A percentile compares a stretch with the other conserved stretches of the same genome.
phyloP scores from a whole-genome alignment of 1,139 yeast species.

The Blastobotrys aristatus region DNA sequence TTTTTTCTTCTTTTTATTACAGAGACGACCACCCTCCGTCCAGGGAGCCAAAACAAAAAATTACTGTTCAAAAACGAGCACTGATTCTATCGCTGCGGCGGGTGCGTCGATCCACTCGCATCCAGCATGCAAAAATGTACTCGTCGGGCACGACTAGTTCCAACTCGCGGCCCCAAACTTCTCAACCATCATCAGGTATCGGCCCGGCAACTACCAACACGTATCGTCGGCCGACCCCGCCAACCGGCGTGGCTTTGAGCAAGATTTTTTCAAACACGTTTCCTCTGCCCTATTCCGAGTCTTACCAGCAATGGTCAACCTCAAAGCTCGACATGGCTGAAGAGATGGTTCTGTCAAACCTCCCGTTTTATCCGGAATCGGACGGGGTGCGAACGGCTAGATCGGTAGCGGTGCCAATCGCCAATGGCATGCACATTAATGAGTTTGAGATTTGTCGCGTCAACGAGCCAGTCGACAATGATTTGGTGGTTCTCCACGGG shows the following conservation, averaged over 20 bases:
- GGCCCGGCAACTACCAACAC: too few species aligned
- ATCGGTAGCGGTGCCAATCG: conserved; percentile 47
- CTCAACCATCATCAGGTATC: too few species aligned
- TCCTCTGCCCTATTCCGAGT: conserved; percentile 38
- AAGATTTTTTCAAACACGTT: conserved; percentile 30
- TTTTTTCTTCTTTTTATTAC: too few species aligned
- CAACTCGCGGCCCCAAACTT: too few species aligned
- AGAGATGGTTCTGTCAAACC: conserved; percentile 39
- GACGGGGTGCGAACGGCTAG: conserved; percentile 46
- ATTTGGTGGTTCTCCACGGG: conserved; percentile 74
- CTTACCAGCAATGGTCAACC: conserved; percentile 42
- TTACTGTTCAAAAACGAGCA: too few species aligned
- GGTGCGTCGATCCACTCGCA: too few species aligned
- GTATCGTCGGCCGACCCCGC: conserved; percentile 31
- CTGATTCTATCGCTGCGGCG: too few species aligned
- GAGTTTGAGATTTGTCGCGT: conserved; percentile 44
- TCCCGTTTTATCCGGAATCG: conserved; percentile 57
- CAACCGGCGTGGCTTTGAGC: conserved; percentile 32
- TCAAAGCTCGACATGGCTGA: conserved; percentile 41
- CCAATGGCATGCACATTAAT: conserved; percentile 48
- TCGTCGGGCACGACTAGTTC: too few species aligned
- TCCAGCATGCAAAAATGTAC: too few species aligned
- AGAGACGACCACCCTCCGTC: not conserved
- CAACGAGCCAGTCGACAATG: conserved; percentile 20
- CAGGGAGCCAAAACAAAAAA: too few species aligned